Percentiles rank a stretch among this genome's conserved stretches.
Evolutionary conservation across 768 basidiomycete genomes (phyloP).

Genomic region (Trametes meyenii): DNA sequence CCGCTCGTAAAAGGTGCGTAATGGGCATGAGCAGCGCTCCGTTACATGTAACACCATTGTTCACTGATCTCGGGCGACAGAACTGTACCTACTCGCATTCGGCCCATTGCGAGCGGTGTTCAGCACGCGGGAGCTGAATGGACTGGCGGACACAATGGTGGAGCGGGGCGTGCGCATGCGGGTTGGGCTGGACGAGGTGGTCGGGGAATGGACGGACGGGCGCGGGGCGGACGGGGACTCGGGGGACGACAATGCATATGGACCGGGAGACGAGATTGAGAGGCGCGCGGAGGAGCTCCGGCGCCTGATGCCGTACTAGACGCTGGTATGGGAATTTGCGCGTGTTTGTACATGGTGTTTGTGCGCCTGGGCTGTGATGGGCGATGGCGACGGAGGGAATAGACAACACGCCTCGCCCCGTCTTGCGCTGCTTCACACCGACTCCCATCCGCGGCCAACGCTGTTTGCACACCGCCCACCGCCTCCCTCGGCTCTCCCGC

Average conservation of each 20-base stretch:
- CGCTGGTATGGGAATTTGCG: slow-evolving; percentile 5
- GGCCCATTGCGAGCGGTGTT: slow-evolving; percentile 69
- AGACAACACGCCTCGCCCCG: background rate
- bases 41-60: background rate
- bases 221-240: too few relatives aligned
- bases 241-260: slow-evolving; percentile 3
- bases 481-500: slow-evolving; percentile 3
- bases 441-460: background rate
- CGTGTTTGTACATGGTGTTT: slow-evolving; percentile 23
- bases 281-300: slow-evolving; percentile 58
- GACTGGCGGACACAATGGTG: slow-evolving; percentile 72
- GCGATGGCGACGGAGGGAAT: background rate
- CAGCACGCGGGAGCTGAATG: slow-evolving; percentile 57
- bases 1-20: slow-evolving; percentile 71
- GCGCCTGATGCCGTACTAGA: slow-evolving; percentile 64
- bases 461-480: slow-evolving; percentile 15
- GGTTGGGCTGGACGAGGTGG: slow-evolving; percentile 58
- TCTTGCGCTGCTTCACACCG: background rate
- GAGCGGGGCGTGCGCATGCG: slow-evolving; percentile 72
- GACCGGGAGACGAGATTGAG: slow-evolving; percentile 56
- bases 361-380: slow-evolving; percentile 10
- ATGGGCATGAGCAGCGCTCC: slow-evolving; percentile 10
- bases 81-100: slow-evolving; percentile 79
- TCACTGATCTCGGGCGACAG: slow-evolving; percentile 39
- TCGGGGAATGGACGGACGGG: slow-evolving; percentile 43